phyloP scores from a whole-genome alignment of 2,329 filamentous ascomycete genomes.

The Trichophaea hybrida region DNA sequence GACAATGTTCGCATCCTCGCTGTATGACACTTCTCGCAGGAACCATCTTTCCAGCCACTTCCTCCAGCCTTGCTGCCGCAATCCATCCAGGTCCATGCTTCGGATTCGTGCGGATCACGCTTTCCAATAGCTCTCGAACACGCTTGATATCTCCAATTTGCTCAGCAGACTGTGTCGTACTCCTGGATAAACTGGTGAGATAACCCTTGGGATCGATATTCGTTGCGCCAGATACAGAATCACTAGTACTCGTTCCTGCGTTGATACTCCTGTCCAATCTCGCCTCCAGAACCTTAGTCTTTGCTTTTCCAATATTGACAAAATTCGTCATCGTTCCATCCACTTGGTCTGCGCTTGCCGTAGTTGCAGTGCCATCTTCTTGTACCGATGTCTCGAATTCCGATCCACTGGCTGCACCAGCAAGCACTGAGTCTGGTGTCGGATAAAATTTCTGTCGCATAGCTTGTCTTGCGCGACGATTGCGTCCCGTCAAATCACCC shows the following conservation, averaged over 20 bases:
- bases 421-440: slow-evolving; percentile 88
- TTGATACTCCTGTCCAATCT: slow-evolving; percentile 71
- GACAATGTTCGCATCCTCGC: slow-evolving; percentile 76
- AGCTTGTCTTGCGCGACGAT: slow-evolving; percentile 41
- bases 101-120: slow-evolving; percentile 92
- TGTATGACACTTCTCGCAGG: slow-evolving; percentile 79
- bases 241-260: slow-evolving; percentile 47
- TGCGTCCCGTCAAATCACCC: slow-evolving; percentile 84
- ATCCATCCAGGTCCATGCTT: slow-evolving; percentile 94
- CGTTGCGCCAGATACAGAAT: slow-evolving; percentile 61
- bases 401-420: slow-evolving; percentile 62
- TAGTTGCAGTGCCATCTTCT: slow-evolving; percentile 53
- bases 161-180: slow-evolving; percentile 51
- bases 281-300: slow-evolving; percentile 92
- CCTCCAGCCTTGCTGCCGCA: slow-evolving; percentile 79
- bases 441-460: slow-evolving; percentile 80
- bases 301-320: slow-evolving; percentile 86
- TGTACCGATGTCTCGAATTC: slow-evolving; percentile 81
- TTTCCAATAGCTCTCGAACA: slow-evolving; percentile 81
- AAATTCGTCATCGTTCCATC: slow-evolving; percentile 97
- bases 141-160: slow-evolving; percentile 89
- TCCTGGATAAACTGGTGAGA: slow-evolving; percentile 76
- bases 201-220: slow-evolving; percentile 94
- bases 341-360: slow-evolving; percentile 35
- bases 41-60: slow-evolving; percentile 80